Conservation (phyloP, 306 rosid genomes). For the Prunus fruticosa region DNA sequence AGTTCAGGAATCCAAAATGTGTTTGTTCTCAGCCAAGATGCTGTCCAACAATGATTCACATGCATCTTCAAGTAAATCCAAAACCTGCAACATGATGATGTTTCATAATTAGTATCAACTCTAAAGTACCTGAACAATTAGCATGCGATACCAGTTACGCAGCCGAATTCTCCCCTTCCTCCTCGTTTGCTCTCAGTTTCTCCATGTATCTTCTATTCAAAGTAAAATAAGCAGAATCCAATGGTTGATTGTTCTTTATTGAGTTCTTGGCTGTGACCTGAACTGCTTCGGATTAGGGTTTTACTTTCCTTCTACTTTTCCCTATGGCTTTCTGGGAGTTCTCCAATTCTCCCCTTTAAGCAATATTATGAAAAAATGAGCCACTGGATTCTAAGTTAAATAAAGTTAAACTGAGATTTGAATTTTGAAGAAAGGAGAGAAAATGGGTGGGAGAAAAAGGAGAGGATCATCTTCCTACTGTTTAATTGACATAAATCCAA, state of each 20-base stretch:
- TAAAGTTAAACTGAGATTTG: not conserved
- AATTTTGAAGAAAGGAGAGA: too few relatives aligned
- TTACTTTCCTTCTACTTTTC: not conserved
- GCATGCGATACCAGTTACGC: too few relatives aligned
- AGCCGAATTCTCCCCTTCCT: not conserved
- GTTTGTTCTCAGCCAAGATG: conserved; percentile 68
- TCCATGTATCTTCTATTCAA: not conserved
- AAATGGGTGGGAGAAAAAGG: not conserved
- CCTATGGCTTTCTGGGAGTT: not conserved
- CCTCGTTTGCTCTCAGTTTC: not conserved
- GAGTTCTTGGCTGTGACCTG: not conserved
- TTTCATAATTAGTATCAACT: conserved; percentile 11
- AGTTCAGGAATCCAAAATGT: conserved; percentile 34
- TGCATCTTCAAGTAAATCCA: conserved; percentile 94
- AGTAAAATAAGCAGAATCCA: not conserved
- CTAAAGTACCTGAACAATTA: not conserved
- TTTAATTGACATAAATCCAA: not conserved
- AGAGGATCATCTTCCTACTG: not conserved
- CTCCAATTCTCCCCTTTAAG: not conserved
- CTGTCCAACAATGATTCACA: conserved; percentile 73
- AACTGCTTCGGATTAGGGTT: not conserved
- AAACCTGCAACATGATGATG: conserved; percentile 51
- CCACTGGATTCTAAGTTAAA: not conserved
- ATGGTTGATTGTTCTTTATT: not conserved
- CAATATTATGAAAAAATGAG: not conserved